phyloP scores from a whole-genome alignment of 768 basidiomycete species.

The Auriculariales sp. region DNA sequence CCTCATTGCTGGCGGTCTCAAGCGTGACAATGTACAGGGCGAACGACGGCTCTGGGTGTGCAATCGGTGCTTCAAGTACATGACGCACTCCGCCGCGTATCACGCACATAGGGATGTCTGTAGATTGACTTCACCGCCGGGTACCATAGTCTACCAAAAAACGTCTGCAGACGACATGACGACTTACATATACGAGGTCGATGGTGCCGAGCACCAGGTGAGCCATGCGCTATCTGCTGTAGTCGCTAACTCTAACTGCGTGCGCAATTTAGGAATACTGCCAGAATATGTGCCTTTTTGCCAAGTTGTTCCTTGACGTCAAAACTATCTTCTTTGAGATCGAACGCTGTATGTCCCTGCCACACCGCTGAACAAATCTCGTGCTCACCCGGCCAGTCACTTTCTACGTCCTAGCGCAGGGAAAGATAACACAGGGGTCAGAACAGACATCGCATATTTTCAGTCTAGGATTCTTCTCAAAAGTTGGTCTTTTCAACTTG shows the following conservation, averaged over 20 bases:
- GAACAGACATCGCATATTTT: constrained; percentile 72
- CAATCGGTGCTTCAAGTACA: constrained; percentile 94
- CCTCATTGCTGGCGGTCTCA: constrained; percentile 47
- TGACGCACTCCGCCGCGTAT: constrained; percentile 52
- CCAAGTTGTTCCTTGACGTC: constrained; percentile 97
- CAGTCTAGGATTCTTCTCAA: constrained; percentile 61
- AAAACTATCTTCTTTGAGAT: constrained; percentile 90
- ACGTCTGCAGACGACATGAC: constrained; percentile 85
- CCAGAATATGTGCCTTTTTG: constrained; percentile 89
- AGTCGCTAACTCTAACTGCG: constrained; percentile 3
- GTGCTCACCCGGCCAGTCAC: constrained; percentile 36
- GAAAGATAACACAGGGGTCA: constrained; percentile 39
- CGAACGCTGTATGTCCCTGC: constrained; percentile 59
- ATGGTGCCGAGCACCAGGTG: constrained; percentile 77
- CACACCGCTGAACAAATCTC: not conserved
- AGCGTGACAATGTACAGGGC: constrained; percentile 26
- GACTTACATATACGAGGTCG: constrained; percentile 90
- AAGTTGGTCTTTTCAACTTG: constrained; percentile 22
- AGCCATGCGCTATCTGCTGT: constrained; percentile 7
- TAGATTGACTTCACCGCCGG: constrained; percentile 28
- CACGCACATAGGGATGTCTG: not conserved
- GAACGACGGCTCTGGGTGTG: constrained; percentile 64
- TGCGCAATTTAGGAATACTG: constrained; percentile 99
- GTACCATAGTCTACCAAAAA: constrained; percentile 47
- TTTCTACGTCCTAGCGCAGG: constrained; percentile 91